Conservation (phyloP, 441 rosid genomes). For the Viola pubescens region DNA sequence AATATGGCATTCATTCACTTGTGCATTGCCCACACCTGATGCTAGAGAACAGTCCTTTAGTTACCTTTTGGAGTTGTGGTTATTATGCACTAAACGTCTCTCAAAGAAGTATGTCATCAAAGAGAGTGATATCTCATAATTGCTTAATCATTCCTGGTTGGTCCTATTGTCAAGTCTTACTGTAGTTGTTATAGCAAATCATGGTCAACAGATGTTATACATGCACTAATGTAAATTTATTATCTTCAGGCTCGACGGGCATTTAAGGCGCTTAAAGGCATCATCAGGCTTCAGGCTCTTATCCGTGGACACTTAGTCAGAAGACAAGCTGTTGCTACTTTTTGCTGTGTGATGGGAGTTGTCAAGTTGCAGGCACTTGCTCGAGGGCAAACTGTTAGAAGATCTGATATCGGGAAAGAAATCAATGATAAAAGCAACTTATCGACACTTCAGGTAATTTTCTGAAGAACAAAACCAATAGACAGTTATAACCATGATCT, state of each 20-base stretch:
- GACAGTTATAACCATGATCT: slow-evolving; percentile 1
- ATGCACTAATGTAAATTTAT: slow-evolving; percentile 25
- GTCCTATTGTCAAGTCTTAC: not conserved
- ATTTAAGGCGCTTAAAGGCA: slow-evolving; percentile 63
- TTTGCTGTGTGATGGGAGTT: slow-evolving; percentile 76
- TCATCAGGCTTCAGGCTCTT: slow-evolving; percentile 87
- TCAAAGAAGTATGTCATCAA: too few relatives aligned
- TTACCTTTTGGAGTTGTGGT: too few relatives aligned
- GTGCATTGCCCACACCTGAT: too few relatives aligned
- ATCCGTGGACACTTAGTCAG: slow-evolving; percentile 91
- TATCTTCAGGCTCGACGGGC: slow-evolving; percentile 58
- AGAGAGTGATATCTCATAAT: not conserved
- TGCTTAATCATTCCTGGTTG: not conserved
- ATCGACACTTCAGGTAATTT: slow-evolving; percentile 42
- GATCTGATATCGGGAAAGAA: slow-evolving; percentile 49
- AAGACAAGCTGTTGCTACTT: slow-evolving; percentile 80
- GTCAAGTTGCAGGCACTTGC: slow-evolving; percentile 82
- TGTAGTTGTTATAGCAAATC: not conserved
- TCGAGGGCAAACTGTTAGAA: slow-evolving; percentile 58
- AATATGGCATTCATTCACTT: too few relatives aligned
- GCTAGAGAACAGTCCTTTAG: too few relatives aligned
- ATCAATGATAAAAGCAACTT: slow-evolving; percentile 28
- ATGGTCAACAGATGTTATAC: slow-evolving; percentile 12
- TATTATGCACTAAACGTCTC: too few relatives aligned
- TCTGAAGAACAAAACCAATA: slow-evolving; percentile 3